Percentiles rank a stretch among this genome's conserved stretches.
Evolutionary conservation across 1,284 basidiomycete genomes (phyloP).

Genomic region (Bothia castanella): DNA sequence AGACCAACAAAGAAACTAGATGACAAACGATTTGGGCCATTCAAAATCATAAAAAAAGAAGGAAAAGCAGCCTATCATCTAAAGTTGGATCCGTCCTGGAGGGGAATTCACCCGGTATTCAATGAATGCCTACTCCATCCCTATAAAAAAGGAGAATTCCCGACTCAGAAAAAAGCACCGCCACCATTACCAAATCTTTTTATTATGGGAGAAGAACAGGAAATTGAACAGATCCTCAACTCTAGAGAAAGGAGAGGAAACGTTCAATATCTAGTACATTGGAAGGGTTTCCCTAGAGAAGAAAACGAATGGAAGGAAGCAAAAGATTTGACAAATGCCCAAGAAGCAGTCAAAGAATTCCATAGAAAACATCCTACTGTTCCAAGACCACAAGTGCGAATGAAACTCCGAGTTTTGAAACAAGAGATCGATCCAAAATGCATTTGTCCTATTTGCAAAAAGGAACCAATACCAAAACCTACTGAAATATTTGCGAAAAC

Average conservation of each 20-base stretch:
- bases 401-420: no score
- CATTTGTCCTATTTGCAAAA: no score
- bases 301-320: background rate
- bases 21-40: background rate
- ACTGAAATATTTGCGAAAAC: no score
- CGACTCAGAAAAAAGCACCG: no score
- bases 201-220: background rate
- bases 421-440: no score
- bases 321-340: background rate
- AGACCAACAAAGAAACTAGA: background rate
- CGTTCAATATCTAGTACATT: background rate
- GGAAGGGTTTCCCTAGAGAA: background rate
- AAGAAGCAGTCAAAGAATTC: background rate
- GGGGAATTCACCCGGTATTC: background rate
- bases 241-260: rapidly evolving
- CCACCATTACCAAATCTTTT: background rate
- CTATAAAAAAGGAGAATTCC: background rate
- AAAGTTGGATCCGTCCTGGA: background rate
- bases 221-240: background rate
- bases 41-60: background rate
- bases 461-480: no score
- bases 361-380: background rate
- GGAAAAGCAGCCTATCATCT: background rate
- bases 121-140: background rate
- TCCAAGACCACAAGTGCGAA: background rate